Evolutionary conservation across 176 grass and related monocot species (phyloP).

Genomic region (Carex kokanica): DNA sequence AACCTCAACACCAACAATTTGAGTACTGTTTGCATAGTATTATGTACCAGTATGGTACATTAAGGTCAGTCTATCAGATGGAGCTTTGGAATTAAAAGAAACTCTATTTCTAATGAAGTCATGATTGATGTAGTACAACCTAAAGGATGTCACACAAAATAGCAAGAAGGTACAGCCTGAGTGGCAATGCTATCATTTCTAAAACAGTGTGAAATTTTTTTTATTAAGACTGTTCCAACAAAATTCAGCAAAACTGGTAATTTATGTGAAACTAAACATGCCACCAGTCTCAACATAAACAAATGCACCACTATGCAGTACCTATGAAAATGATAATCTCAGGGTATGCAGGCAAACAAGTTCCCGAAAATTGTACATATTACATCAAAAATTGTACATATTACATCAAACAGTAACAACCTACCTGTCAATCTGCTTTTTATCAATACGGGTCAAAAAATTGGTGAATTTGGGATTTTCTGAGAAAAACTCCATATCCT

Average conservation of each 20-base stretch:
- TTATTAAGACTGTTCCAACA: neutral
- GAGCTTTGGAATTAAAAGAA: neutral
- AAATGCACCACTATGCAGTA: neutral
- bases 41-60: neutral
- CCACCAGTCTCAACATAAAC: neutral
- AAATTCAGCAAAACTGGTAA: neutral
- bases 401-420: neutral
- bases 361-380: neutral
- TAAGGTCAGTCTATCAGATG: neutral
- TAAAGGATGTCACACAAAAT: too few relatives aligned
- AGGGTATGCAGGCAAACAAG: neutral
- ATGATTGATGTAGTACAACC: neutral
- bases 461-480: slow-evolving; percentile 25
- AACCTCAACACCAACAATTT: neutral
- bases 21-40: neutral
- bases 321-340: neutral
- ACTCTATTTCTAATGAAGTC: neutral
- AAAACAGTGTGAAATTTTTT: neutral
- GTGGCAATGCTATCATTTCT: neutral
- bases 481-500: slow-evolving; percentile 59
- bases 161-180: neutral
- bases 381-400: neutral
- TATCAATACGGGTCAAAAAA: slow-evolving; percentile 41
- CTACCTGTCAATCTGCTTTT: slow-evolving; percentile 47
- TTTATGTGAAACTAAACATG: neutral